Evolutionary conservation across 805 yeast genomes (phyloP), one percentile per base, ranked within the genome.

Genomic region (Cyberlindnera maclurae): DNA sequence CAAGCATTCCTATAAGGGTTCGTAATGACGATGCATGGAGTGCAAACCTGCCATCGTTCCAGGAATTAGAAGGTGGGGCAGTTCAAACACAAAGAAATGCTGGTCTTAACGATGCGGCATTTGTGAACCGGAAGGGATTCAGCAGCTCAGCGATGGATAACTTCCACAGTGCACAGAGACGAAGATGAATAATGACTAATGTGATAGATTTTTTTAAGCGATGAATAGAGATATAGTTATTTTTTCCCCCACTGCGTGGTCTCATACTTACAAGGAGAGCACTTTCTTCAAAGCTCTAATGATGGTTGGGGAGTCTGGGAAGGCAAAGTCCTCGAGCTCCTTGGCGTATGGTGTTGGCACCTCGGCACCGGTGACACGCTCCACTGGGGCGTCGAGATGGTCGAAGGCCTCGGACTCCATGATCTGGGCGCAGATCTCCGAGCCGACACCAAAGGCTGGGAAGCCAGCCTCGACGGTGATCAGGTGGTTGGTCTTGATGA

Each of bases 321-420:
- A 93, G 40, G 97, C 96, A 62, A 93, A 85, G 70, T 84, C 94
- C 78, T 93, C 99, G 62, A 93, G 77, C 70, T 82, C 89, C 66
- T 79, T 77, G 55, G 96, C 96, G 63, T 93, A 93, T 50, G 99
- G 99, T 53, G 98, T 93, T 66, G 99, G 99, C 26, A 89, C 97
- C 71, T 93, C 99, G 62, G 97, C 95, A 65, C 98, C 98, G 43
- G 98, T 93, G 57, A 89, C 90, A 75, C 99, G 87, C 71, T 82
- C 95, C 51, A 93, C 86, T 55, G 99, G 99, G 45, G 97, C 95
- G 68, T 93, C 99, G 60, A 93, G 77, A 77, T 88, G 86, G 68
- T 93, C 98, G 52, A 93, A 93, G 38, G 95, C 97, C 68, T 89
- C 97, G 42, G 94, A 79, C 71, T 93, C 99, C 96, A 93, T 88